A percentile compares a stretch with the other conserved stretches of the same genome.
These are phyloP conservation scores for Alternaria rosae DNA, from an alignment of 2,329 filamentous ascomycete species.

Conservation along the genomic window DNA sequence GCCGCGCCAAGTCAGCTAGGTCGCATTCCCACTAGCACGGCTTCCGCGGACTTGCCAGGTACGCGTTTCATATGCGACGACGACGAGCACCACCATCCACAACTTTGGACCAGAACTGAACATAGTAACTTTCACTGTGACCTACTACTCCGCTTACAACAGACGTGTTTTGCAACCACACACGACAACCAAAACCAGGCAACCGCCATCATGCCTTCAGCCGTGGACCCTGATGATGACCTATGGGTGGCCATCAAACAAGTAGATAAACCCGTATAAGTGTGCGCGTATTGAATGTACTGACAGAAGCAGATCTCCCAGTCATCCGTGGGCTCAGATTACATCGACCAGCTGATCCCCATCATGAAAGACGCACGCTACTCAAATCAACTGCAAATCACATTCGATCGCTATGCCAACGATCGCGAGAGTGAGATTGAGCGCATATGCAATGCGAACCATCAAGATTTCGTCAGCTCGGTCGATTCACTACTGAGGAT, in stretches of 20 bases:
- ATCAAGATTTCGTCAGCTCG: slow-evolving; percentile 93
- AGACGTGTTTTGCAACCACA: neutral
- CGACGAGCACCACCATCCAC: slow-evolving; percentile 16
- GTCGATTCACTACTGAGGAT: slow-evolving; percentile 94
- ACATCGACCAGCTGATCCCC: slow-evolving; percentile 93
- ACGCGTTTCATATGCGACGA: slow-evolving; percentile 25
- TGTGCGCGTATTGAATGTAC: neutral
- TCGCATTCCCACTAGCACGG: slow-evolving; percentile 1
- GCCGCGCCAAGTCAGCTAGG: slow-evolving; percentile 8
- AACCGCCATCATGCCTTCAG: slow-evolving; percentile 41
- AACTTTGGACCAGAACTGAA: slow-evolving; percentile 4
- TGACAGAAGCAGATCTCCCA: slow-evolving; percentile 76
- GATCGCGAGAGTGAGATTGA: slow-evolving; percentile 93
- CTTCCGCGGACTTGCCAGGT: slow-evolving; percentile 19
- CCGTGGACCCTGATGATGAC: slow-evolving; percentile 57
- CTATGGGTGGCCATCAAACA: slow-evolving; percentile 59
- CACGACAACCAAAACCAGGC: slow-evolving; percentile 7
- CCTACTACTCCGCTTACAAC: too few species aligned
- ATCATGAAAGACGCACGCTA: slow-evolving; percentile 88
- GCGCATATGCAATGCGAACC: slow-evolving; percentile 90
- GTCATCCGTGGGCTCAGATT: slow-evolving; percentile 89
- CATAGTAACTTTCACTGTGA: neutral
- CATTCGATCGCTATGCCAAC: slow-evolving; percentile 80
- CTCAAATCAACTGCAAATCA: slow-evolving; percentile 78
- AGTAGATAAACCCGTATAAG: slow-evolving; percentile 42